A percentile compares a stretch with the other conserved stretches of the same genome.
phyloP scores from a whole-genome alignment of 345 rosid species.

The Litchi chinensis region DNA sequence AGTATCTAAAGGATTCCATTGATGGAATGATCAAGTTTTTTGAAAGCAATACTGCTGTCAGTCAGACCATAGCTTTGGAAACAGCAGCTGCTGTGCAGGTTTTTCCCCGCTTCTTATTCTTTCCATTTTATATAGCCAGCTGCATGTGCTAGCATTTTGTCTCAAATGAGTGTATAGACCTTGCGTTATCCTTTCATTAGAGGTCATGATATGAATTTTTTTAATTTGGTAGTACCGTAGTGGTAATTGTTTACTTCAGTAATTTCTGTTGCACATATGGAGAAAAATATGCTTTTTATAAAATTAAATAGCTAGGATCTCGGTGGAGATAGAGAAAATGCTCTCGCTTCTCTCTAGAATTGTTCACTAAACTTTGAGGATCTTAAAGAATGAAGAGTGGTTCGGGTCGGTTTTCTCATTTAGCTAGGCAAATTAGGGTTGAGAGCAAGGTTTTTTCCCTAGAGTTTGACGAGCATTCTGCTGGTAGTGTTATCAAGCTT shows the following conservation, averaged over 20 bases:
- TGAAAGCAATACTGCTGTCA: conserved; percentile 74
- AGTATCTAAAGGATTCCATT: conserved; percentile 91
- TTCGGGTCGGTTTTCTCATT: too few relatives aligned
- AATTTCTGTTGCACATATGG: not conserved
- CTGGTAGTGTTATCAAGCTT: too few relatives aligned
- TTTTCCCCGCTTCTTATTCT: conserved; percentile 20
- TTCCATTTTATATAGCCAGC: not conserved
- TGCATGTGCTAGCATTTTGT: conserved; percentile 19
- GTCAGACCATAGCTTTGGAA: conserved; percentile 92
- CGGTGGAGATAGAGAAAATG: too few relatives aligned
- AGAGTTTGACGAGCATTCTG: too few relatives aligned
- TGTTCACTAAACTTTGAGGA: too few relatives aligned
- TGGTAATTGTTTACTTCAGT: not conserved
- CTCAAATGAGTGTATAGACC: not conserved
- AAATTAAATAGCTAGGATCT: not conserved
- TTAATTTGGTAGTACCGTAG: not conserved
- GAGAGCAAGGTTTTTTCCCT: too few relatives aligned
- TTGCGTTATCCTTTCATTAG: not conserved
- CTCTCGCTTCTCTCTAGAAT: too few relatives aligned
- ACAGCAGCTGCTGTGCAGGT: conserved; percentile 99
- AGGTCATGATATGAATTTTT: conserved; percentile 3
- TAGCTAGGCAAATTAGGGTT: too few relatives aligned
- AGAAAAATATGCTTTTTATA: not conserved
- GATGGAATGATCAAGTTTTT: conserved; percentile 78
- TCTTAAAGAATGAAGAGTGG: too few relatives aligned